A percentile compares a stretch with the other conserved stretches of the same genome.
Evolutionary conservation across 1,284 basidiomycete genomes (phyloP).

Genomic region (Ustilago sp.): DNA sequence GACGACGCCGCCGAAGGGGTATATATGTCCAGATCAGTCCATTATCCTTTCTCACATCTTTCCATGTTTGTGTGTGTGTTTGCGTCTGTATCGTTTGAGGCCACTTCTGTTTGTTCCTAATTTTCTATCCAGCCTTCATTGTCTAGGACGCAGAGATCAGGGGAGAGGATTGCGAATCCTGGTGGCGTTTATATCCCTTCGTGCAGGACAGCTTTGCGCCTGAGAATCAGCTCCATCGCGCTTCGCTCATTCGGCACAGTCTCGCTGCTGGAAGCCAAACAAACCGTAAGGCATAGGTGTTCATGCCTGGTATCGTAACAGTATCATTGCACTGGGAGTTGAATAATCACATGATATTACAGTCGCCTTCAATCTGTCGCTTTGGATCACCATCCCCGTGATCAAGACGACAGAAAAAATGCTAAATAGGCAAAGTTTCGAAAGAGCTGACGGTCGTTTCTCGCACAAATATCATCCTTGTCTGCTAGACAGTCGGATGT

Average conservation of each 20-base stretch:
- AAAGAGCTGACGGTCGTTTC: conserved; percentile 10
- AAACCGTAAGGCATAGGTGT: not conserved
- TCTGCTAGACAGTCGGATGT: conserved; percentile 23
- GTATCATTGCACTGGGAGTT: not conserved
- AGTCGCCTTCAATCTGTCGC: conserved; percentile 18
- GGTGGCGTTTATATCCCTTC: no score
- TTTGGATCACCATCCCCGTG: conserved; percentile 12
- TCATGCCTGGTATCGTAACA: not conserved
- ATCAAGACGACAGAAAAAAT: conserved; percentile 23
- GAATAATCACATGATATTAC: conserved; percentile 13
- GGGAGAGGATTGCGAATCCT: no score
- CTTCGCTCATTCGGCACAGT: no score
- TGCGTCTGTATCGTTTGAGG: no score
- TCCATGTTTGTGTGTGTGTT: not conserved
- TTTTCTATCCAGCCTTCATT: no score
- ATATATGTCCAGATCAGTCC: not conserved
- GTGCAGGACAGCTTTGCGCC: no score
- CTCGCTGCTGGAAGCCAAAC: not conserved
- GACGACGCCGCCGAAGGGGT: not conserved
- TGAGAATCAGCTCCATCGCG: no score
- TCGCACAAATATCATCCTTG: conserved; percentile 25
- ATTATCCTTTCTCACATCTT: not conserved
- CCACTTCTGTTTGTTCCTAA: no score
- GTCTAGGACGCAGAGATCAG: no score
- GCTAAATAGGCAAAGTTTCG: conserved; percentile 10